phyloP scores from a whole-genome alignment of 176 grass and related monocot genomes.

The Neostapfia colusana region DNA sequence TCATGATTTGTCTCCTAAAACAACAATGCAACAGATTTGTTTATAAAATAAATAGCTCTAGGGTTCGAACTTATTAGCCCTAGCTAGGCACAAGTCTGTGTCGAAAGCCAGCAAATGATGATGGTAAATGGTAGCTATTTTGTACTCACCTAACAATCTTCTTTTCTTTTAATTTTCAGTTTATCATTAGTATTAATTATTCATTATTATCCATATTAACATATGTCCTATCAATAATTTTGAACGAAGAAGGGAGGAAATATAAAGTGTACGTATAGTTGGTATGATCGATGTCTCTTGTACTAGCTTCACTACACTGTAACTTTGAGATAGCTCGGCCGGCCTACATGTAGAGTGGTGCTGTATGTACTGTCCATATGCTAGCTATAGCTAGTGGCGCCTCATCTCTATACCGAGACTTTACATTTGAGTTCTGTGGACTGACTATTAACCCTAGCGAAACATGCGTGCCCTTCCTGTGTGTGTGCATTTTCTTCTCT shows the following conservation, averaged over 20 bases:
- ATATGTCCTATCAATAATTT: not conserved
- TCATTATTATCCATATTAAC: too few relatives aligned
- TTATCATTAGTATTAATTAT: too few relatives aligned
- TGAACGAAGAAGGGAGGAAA: not conserved
- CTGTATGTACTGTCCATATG: conserved; percentile 41
- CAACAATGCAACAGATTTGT: conserved; percentile 25
- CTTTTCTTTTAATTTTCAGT: too few relatives aligned
- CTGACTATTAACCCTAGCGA: conserved; percentile 10
- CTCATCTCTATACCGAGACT: conserved; percentile 42
- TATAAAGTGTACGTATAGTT: not conserved
- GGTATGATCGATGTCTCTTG: conserved; percentile 43
- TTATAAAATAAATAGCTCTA: not conserved
- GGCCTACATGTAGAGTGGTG: conserved; percentile 56
- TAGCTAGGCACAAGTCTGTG: conserved; percentile 9
- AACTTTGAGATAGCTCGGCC: conserved; percentile 42
- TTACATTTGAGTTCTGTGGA: not conserved
- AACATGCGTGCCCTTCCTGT: not conserved
- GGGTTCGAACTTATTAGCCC: not conserved
- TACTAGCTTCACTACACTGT: conserved; percentile 37
- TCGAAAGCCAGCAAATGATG: too few relatives aligned
- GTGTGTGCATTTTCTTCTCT: too few relatives aligned
- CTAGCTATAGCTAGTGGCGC: conserved; percentile 28
- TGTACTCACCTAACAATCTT: too few relatives aligned
- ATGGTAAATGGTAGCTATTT: too few relatives aligned
- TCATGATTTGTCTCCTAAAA: conserved; percentile 37